Evolutionary conservation across 106 monocot species (phyloP).

Genomic region (Acanthochlamys bracteata): DNA sequence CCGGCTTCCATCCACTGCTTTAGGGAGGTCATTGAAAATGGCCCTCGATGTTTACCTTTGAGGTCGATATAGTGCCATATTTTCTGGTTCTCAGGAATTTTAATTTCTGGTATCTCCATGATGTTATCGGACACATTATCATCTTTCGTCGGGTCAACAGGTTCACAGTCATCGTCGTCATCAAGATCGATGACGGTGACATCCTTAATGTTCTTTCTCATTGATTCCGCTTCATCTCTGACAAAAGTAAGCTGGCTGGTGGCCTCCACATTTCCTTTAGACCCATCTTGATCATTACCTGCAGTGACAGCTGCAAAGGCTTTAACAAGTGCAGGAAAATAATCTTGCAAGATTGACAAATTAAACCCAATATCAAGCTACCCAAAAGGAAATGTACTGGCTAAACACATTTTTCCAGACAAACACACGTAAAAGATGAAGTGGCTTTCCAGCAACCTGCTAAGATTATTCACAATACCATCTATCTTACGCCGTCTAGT

Average conservation of each 20-base stretch:
- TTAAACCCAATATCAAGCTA: too few relatives aligned
- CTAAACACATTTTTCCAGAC: too few relatives aligned
- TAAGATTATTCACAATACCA: too few relatives aligned
- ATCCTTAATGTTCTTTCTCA: not conserved
- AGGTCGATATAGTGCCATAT: slow-evolving; percentile 64
- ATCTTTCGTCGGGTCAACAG: not conserved
- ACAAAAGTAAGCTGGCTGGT: not conserved
- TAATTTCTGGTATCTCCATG: not conserved
- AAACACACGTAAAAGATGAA: too few relatives aligned
- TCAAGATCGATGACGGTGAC: slow-evolving; percentile 6
- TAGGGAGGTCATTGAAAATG: slow-evolving; percentile 33
- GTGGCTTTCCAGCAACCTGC: too few relatives aligned
- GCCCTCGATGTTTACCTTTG: slow-evolving; percentile 36
- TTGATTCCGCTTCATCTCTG: not conserved
- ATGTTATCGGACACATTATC: not conserved
- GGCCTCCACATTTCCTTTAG: not conserved
- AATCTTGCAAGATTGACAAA: not conserved
- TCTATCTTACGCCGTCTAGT: too few relatives aligned
- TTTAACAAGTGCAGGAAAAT: not conserved
- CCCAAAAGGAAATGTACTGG: too few relatives aligned
- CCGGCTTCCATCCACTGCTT: slow-evolving; percentile 29
- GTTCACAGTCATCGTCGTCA: slow-evolving; percentile 10
- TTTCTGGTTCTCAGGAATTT: not conserved
- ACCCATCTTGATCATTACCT: not conserved
- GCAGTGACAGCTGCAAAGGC: not conserved